Conservation (phyloP, 495 filamentous ascomycete genomes). For the Daldinia concentrica region DNA sequence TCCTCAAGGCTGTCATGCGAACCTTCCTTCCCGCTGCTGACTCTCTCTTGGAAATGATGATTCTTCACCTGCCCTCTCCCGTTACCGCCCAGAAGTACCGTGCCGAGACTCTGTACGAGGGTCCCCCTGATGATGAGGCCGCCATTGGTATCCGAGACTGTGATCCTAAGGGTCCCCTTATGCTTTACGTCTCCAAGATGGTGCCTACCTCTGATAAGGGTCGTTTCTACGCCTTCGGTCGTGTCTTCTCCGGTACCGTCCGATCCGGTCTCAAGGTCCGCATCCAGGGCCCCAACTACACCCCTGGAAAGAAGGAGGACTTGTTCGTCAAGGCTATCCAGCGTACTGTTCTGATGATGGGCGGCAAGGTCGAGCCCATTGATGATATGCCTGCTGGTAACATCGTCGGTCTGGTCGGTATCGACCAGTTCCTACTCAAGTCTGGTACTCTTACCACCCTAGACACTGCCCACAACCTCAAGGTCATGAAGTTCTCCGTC, state of each 20-base stretch:
- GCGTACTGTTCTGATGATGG: conserved; percentile 99
- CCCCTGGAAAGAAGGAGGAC: conserved; percentile 97
- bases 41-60: conserved; percentile 99
- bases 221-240: conserved; percentile 99
- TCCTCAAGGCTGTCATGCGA: conserved; percentile 97
- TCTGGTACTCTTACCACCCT: conserved; percentile 98
- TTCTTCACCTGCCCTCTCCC: conserved; percentile 97
- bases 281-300: conserved; percentile 99
- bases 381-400: conserved; percentile 99
- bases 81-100: conserved; percentile 98
- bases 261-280: conserved; percentile 98
- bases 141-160: conserved; percentile 97
- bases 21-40: conserved; percentile 98
- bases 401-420: conserved; percentile 98
- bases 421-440: conserved; percentile 99
- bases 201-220: conserved; percentile 99
- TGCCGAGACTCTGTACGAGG: conserved; percentile 98
- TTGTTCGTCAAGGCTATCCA: conserved; percentile 99
- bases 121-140: conserved; percentile 88
- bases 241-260: conserved; percentile 99
- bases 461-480: conserved; percentile 98
- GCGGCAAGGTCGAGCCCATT: conserved; percentile 98
- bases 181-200: conserved; percentile 99
- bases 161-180: conserved; percentile 96
- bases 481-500: conserved; percentile 99